Evolutionary conservation across 2,329 filamentous ascomycete species (phyloP).

Genomic region (Scortechinia acanthostroma): DNA sequence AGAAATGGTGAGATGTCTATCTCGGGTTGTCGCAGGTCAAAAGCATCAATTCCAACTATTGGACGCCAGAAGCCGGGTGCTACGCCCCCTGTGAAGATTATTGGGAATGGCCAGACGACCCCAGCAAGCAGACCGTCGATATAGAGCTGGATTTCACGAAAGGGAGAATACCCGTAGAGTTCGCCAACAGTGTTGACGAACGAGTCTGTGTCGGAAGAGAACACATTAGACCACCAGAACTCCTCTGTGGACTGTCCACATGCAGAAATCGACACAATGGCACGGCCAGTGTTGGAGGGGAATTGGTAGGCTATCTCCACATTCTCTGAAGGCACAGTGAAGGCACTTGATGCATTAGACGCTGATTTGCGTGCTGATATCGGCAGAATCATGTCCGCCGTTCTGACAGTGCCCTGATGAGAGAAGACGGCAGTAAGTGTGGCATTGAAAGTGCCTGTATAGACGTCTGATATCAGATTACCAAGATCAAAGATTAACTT

Average conservation of each 20-base stretch:
- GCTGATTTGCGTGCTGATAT: conserved; percentile 34
- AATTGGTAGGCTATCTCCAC: conserved; percentile 38
- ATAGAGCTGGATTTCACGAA: conserved; percentile 58
- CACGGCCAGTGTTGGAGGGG: conserved; percentile 46
- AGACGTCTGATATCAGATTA: conserved; percentile 47
- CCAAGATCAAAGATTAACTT: conserved; percentile 57
- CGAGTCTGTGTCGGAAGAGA: conserved; percentile 41
- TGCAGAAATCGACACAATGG: conserved; percentile 54
- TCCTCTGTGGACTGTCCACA: conserved; percentile 60
- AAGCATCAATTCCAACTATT: conserved; percentile 62
- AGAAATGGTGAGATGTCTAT: conserved; percentile 65
- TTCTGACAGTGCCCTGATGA: conserved; percentile 12
- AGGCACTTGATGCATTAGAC: conserved; percentile 40
- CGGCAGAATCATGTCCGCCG: conserved; percentile 18
- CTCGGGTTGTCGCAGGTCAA: conserved; percentile 59
- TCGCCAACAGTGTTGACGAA: conserved; percentile 40
- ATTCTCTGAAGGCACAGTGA: conserved; percentile 42
- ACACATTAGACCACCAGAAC: conserved; percentile 66
- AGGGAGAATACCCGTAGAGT: conserved; percentile 55
- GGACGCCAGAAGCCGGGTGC: conserved; percentile 65
- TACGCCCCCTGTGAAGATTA: conserved; percentile 65
- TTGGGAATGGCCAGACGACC: conserved; percentile 61
- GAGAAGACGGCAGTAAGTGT: conserved; percentile 48
- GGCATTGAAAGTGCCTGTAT: conserved; percentile 50
- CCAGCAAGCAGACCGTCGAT: conserved; percentile 58